Base-by-base conservation (phyloP, 2,329 filamentous ascomycete genomes). In the Phyllachora maydis region DNA sequence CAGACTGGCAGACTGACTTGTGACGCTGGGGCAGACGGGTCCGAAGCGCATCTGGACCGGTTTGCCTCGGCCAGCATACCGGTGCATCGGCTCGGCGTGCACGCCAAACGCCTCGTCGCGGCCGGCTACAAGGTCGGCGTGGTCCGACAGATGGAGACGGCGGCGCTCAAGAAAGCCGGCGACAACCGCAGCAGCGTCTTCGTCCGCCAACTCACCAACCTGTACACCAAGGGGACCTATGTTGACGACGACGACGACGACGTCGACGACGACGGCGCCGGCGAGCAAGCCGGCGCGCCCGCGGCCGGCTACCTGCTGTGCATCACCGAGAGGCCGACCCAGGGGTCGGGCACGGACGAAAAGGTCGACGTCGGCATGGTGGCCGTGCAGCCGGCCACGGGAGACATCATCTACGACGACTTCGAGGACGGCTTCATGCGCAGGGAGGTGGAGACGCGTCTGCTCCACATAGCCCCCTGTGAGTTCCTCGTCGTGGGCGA, bases 401-500 rank as follows among this genome's bases (percentile, higher is more conserved):
- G 88, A 26, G 85, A 95, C 43, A 81, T 98, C 36, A 75, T 95
- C 26, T 90, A 93, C 38, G 88, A 98, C 40, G 71, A 74, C 28
- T 98, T 98, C 36, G 81, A 95, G 36, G 88, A 98, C 39, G 82
- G 85, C 2, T 95, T 95, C 49, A 92, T 98, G 85, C 64, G 88
- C 23, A 82, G 74, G 37, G 88, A 98, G 43, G 76, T 98, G 16
- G 88, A 98, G 50, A 98, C 88, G 0, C 59, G 88, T n/a, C 53
- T 98, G 14, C 54, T 98, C 15, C 88, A 98, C 43, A 91, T 98
- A 33, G 81, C 85, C 0, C 88, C 88, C 0, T 92, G 83, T 47
- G 88, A 98, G 45, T 81, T 98, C 30, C 58, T 98, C 16, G 75
- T 98, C 21, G 79, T 98, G 2, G 88, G 88, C 9, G 70, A 88